These are phyloP conservation scores for Spergularia azorica DNA, from an alignment of 179 eudicot species.

Conservation along the genomic window DNA sequence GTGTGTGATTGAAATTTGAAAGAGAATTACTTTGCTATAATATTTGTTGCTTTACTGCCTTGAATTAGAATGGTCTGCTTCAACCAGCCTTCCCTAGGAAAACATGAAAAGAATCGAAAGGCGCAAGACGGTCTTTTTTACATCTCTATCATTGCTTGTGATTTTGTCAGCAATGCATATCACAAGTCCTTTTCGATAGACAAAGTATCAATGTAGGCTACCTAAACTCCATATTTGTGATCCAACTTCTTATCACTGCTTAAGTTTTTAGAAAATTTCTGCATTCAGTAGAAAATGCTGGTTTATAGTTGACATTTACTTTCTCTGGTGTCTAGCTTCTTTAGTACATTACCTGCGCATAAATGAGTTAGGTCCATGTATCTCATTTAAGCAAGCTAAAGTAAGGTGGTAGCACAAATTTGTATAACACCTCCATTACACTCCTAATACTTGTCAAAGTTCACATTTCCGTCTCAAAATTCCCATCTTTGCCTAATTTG, in stretches of 20 bases:
- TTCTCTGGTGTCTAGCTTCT: conserved; percentile 20
- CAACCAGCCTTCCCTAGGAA: conserved; percentile 28
- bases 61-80: conserved; percentile 29
- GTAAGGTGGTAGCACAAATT: conserved; percentile 18
- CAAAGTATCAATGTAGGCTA: conserved; percentile 16
- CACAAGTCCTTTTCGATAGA: conserved; percentile 42
- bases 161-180: conserved; percentile 28
- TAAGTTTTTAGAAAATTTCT: conserved; percentile 22
- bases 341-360: conserved; percentile 24
- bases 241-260: conserved; percentile 8
- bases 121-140: conserved; percentile 18
- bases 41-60: conserved; percentile 32
- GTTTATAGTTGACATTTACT: conserved; percentile 26
- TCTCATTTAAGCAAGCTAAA: conserved; percentile 21
- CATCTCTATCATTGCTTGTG: conserved; percentile 50
- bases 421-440: conserved; percentile 1
- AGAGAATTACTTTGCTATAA: conserved; percentile 24
- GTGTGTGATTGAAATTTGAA: conserved; percentile 30
- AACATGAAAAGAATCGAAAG: conserved; percentile 37
- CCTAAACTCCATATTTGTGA: conserved; percentile 21
- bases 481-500: conserved; percentile 12
- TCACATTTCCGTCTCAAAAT: neutral
- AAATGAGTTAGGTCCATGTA: conserved; percentile 25
- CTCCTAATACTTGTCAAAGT: neutral
- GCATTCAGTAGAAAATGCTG: conserved; percentile 27